These are phyloP conservation scores for Pleurotus tuber-regium DNA, from an alignment of 768 basidiomycete genomes.

Conservation along the genomic window DNA sequence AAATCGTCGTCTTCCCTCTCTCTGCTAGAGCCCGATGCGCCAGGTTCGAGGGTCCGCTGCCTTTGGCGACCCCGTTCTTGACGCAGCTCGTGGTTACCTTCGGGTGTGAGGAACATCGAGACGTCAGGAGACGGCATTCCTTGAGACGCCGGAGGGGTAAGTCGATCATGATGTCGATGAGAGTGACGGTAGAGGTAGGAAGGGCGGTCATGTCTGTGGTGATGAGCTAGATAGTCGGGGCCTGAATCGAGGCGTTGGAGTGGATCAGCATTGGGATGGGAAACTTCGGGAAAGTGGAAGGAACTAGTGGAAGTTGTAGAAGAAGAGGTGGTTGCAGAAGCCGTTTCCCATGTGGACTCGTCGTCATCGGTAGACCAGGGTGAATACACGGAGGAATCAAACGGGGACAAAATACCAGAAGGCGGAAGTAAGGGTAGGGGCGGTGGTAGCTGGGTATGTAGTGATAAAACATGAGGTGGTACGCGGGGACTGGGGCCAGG, in stretches of 20 bases:
- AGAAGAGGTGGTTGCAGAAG: constrained; percentile 58
- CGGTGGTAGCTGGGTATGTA: constrained; percentile 11
- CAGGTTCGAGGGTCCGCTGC: not conserved
- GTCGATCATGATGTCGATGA: constrained; percentile 17
- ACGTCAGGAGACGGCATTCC: constrained; percentile 8
- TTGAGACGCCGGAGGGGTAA: constrained; percentile 9
- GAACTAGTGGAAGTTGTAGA: constrained; percentile 54
- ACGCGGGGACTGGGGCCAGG: constrained; percentile 17
- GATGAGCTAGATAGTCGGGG: not conserved
- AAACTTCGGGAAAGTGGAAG: constrained; percentile 24
- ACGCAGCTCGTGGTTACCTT: constrained; percentile 2
- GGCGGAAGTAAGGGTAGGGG: not conserved
- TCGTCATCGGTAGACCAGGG: constrained; percentile 64
- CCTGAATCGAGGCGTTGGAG: constrained; percentile 3
- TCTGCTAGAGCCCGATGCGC: not conserved
- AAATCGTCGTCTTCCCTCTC: constrained; percentile 14
- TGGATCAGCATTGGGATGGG: constrained; percentile 13
- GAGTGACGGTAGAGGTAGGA: constrained; percentile 6
- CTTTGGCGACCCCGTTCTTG: not conserved
- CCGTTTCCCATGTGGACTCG: constrained; percentile 74
- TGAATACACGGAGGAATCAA: constrained; percentile 40
- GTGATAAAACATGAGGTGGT: constrained; percentile 15
- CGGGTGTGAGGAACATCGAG: not conserved
- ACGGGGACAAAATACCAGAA: constrained; percentile 28
- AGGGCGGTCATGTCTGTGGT: not conserved